These are phyloP conservation scores for Xylariales sp. DNA, from an alignment of 2,329 filamentous ascomycete genomes.

Conservation along the genomic window DNA sequence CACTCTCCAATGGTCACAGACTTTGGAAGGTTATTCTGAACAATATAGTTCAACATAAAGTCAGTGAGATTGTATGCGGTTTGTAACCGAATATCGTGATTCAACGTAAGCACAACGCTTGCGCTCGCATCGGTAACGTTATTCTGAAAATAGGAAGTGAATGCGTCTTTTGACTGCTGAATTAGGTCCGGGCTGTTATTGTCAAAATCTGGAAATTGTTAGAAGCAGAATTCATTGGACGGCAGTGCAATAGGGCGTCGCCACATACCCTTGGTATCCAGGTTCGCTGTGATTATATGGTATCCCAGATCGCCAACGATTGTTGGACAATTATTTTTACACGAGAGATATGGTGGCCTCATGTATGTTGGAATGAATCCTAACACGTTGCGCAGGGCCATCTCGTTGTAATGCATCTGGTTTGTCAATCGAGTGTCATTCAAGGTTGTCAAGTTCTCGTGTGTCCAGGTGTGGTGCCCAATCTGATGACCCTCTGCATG, in stretches of 20 bases:
- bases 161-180: not conserved
- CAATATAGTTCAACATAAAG: constrained; percentile 9
- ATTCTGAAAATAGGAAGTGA: not conserved
- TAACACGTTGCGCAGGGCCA: constrained; percentile 36
- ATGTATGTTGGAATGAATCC: constrained; percentile 43
- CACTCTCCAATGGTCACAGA: constrained; percentile 17
- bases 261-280: constrained; percentile 23
- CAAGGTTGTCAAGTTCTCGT: constrained; percentile 33
- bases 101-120: constrained; percentile 19
- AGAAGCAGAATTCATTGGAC: no score
- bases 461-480: constrained; percentile 42
- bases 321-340: constrained; percentile 16
- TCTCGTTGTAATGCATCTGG: constrained; percentile 41
- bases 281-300: constrained; percentile 26
- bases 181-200: no score
- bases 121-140: not conserved
- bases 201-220: no score
- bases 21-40: constrained; percentile 8
- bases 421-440: constrained; percentile 23
- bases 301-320: constrained; percentile 26
- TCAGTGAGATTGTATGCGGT: constrained; percentile 12
- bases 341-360: constrained; percentile 30
- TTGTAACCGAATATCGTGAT: constrained; percentile 12
- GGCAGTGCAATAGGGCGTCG: no score
- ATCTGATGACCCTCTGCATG: constrained; percentile 39